phyloP scores from a whole-genome alignment of 2,329 filamentous ascomycete species.

The Pestalotiopsis sp. region DNA sequence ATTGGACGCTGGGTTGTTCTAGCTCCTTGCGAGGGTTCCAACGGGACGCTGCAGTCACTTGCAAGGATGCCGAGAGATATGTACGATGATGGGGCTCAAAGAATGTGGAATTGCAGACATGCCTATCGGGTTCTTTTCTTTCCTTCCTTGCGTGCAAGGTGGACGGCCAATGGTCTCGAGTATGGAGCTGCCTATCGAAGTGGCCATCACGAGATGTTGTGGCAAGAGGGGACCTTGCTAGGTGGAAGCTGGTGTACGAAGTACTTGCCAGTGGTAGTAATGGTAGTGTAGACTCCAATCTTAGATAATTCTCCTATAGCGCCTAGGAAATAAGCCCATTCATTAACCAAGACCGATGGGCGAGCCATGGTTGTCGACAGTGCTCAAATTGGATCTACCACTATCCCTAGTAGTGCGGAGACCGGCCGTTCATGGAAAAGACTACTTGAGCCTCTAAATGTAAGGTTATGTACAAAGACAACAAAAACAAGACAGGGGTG shows the following conservation, averaged over 20 bases:
- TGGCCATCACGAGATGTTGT: not conserved
- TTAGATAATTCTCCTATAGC: not conserved
- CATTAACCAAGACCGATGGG: slow-evolving; percentile 1
- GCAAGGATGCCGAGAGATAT: not conserved
- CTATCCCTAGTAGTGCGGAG: not conserved
- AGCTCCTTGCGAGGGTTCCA: not conserved
- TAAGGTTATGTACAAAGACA: not conserved
- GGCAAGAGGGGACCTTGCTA: not conserved
- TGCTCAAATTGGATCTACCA: slow-evolving; percentile 9
- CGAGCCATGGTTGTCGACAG: not conserved
- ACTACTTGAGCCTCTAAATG: not conserved
- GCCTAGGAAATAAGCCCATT: not conserved
- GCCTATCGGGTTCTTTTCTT: not conserved
- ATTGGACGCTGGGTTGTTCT: not conserved
- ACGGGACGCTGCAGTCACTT: not conserved
- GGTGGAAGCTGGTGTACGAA: not conserved
- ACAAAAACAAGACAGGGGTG: not conserved
- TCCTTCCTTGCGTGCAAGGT: not conserved
- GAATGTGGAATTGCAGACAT: not conserved
- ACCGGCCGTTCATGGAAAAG: not conserved
- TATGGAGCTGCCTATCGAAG: not conserved
- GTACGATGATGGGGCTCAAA: not conserved
- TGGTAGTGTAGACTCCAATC: not conserved
- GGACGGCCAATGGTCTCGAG: not conserved
- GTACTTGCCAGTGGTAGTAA: not conserved